phyloP scores from a whole-genome alignment of 768 basidiomycete species.

The Podaxis sp. region DNA sequence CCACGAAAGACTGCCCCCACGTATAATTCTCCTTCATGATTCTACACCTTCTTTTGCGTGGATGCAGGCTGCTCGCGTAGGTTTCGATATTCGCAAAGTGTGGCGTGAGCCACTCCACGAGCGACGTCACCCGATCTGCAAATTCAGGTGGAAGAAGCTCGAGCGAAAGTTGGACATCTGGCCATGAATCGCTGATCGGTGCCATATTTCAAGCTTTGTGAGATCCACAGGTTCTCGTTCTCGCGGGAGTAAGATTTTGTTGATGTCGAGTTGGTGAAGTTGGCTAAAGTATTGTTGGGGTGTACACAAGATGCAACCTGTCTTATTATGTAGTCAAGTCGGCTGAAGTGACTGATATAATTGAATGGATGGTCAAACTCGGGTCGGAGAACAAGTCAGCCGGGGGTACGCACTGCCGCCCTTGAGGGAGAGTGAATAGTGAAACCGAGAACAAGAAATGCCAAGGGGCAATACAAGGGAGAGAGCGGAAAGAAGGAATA shows the following conservation, averaged over 20 bases:
- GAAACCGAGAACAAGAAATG: background rate
- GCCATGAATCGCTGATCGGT: constrained; percentile 40
- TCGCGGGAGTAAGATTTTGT: background rate
- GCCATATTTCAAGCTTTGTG: constrained; percentile 6
- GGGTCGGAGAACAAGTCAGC: background rate
- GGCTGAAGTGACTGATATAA: background rate
- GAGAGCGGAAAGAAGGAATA: background rate
- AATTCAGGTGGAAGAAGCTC: constrained; percentile 34
- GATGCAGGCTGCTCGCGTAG: constrained; percentile 36
- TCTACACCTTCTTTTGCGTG: constrained; percentile 27
- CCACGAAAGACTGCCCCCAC: constrained; percentile 42
- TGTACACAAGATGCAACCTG: background rate
- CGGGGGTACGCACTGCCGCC: background rate
- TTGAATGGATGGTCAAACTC: background rate
- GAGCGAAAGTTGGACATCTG: constrained; percentile 35
- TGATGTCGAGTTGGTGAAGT: background rate
- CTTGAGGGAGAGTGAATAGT: background rate
- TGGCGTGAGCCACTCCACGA: constrained; percentile 35
- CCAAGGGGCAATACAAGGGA: background rate
- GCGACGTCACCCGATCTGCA: constrained; percentile 34
- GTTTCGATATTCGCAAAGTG: constrained; percentile 30
- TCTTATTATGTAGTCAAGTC: constrained; percentile 5
- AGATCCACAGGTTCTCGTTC: background rate
- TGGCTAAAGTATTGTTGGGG: background rate
- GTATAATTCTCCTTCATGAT: constrained; percentile 36